Conservation (phyloP, 495 filamentous ascomycete species). For the Diplogelasinospora grovesii region DNA sequence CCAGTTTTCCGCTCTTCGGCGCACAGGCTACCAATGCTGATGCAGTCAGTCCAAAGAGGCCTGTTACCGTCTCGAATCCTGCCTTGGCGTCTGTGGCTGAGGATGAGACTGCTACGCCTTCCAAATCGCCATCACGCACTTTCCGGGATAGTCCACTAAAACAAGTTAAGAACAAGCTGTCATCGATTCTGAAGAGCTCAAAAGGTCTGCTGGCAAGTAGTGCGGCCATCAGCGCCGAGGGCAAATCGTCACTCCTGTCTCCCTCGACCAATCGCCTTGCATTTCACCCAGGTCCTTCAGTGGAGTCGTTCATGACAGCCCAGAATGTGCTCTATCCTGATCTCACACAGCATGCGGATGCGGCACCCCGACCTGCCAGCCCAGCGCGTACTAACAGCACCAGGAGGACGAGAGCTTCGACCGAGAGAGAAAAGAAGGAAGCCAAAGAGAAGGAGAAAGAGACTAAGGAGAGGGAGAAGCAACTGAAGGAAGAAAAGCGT, state of each 20-base stretch:
- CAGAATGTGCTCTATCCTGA: constrained; percentile 38
- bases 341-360: constrained; percentile 29
- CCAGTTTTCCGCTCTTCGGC: constrained; percentile 43
- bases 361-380: constrained; percentile 27
- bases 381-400: constrained; percentile 44
- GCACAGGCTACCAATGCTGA: constrained; percentile 31
- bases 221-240: constrained; percentile 69
- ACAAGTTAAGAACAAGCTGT: constrained; percentile 80
- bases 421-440: constrained; percentile 60
- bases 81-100: constrained; percentile 35
- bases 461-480: constrained; percentile 53
- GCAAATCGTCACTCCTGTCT: constrained; percentile 51
- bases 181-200: constrained; percentile 79
- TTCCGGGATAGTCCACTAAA: constrained; percentile 73
- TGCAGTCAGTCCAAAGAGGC: constrained; percentile 48
- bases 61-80: constrained; percentile 57
- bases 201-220: constrained; percentile 77
- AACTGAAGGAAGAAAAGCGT: constrained; percentile 35
- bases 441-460: constrained; percentile 59
- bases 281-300: constrained; percentile 27
- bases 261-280: constrained; percentile 34
- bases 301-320: constrained; percentile 31
- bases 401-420: constrained; percentile 61
- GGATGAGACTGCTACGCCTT: constrained; percentile 55
- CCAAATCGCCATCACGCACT: constrained; percentile 61